These are phyloP conservation scores for Tremella fuciformis DNA, from an alignment of 768 basidiomycete genomes.

Conservation along the genomic window DNA sequence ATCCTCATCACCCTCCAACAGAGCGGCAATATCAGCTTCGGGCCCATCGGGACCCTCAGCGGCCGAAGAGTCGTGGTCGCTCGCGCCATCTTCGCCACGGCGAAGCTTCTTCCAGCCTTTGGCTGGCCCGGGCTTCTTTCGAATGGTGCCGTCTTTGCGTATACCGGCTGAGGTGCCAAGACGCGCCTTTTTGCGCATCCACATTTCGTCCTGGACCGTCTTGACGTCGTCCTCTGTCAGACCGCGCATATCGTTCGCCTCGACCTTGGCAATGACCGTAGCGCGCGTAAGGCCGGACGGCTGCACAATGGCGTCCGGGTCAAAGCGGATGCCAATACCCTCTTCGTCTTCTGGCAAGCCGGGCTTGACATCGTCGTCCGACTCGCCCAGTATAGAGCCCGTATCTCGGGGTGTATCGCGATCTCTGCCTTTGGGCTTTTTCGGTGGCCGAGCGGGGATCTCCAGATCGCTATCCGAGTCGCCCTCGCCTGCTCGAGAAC, in stretches of 20 bases:
- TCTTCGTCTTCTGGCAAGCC: constrained; percentile 2
- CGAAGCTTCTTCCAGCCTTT: constrained; percentile 44
- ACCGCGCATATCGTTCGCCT: constrained; percentile 27
- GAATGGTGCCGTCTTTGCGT: constrained; percentile 47
- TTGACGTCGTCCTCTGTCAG: constrained; percentile 44
- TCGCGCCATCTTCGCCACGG: constrained; percentile 11
- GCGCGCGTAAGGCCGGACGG: constrained; percentile 41
- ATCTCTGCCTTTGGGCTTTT: constrained; percentile 11
- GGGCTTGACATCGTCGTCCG: constrained; percentile 1
- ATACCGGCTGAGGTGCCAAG: constrained; percentile 24
- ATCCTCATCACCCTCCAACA: constrained; percentile 23
- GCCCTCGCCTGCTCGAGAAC: not conserved
- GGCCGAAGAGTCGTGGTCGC: constrained; percentile 18
- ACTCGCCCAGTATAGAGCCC: not conserved
- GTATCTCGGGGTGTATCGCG: constrained; percentile 4
- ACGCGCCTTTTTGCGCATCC: constrained; percentile 28
- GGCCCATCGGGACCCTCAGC: constrained; percentile 14
- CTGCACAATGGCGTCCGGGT: constrained; percentile 36
- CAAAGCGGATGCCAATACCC: constrained; percentile 2
- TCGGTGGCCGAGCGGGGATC: not conserved
- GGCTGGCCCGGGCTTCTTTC: constrained; percentile 49
- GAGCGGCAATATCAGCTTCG: constrained; percentile 40
- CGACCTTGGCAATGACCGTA: constrained; percentile 33
- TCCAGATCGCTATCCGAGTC: constrained; percentile 2
- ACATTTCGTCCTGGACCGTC: constrained; percentile 43